Base-by-base conservation (phyloP, 169 alveolate genomes). In the Plasmodium cynomolgi region DNA sequence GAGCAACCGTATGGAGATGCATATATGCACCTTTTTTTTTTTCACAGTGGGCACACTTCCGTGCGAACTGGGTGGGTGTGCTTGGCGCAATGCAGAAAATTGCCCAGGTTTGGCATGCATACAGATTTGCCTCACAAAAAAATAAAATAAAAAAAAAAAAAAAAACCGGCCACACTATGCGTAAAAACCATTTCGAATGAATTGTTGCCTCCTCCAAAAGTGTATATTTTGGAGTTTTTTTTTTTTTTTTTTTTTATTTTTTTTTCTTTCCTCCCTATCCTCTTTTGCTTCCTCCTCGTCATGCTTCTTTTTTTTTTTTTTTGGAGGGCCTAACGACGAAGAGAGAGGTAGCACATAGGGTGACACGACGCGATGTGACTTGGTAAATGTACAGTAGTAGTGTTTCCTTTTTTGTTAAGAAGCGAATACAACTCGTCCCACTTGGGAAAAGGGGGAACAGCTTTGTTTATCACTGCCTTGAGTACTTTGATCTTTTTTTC, bases 291-390 rank as follows among this genome's bases (percentile, higher is more conserved):
- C 37, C n/a, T 26, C 15, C 15, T 23, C 34, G 29, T 68, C 15
- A 26, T 26, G 31, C n/a, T 68, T 68, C 3, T 68, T 68, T 68
- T 6, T 23, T 58, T 58, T 58, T 58, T 58, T 5, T 58, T 58
- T 68, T 29, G 31, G 77, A 68, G 77, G 77, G 77, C 62, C 62
- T 50, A 50, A 50, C 62, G 62, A 50, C 62, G 23, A 50, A 50
- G 62, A 13, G 62, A 50, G 23, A 15, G 62, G 62, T 17, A 50
- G n/a, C 39, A 41, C 68, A 41, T 8, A 13, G 26, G 44, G 77
- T 37, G 39, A n/a, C 37, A 81, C 86, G 54, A 23, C 68, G 33
- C 15, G n/a, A 80, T 80, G 58, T 80, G 83, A 33, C 3, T 75
- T 11, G 37, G 23, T 34, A 34, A 33, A 75, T 56, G 47, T 23